Base-by-base conservation (phyloP, 768 basidiomycete species). In the Phylloporus sp. region DNA sequence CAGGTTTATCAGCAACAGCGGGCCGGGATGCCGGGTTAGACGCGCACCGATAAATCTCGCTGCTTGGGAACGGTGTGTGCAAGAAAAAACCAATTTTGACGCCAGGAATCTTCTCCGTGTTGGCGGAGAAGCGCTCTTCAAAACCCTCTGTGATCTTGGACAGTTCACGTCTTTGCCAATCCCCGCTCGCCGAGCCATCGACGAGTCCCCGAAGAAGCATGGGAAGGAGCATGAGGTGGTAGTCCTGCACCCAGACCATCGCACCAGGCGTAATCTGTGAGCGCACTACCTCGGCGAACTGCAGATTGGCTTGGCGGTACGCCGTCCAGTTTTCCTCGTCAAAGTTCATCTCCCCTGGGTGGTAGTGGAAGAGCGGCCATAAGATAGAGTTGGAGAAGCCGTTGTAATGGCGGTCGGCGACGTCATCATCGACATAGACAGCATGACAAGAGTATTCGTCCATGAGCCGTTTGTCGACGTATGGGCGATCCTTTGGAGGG, bases 301-400 rank as follows among this genome's bases (percentile, higher is more conserved):
- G 79, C 73, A 95, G 76, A 70, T 98, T 99, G 41, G 95, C 95
- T 70, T 97, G 93, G 32, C 97, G 85, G 71, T 98, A 99, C 13
- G 93, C 97, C 47, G 86, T 82, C 97, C 97, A 99, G 68, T 98
- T 91, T 66, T 91, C 91, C 74, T 97, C 93, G 70, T 97, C 95
- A 65, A 99, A 99, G 72, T 93, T 95, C 94, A 99, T 98, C 74
- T 98, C 97, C 57, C 95, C 95, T 8, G 97, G 97, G 70, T 98
- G 95, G 72, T 97, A 99, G 70, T 99, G 97, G 80, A 99, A 97
- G 42, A 99, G 77, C 3, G 97, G 97, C 97, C 97, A 99, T 45
- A 99, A 84, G 72, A 99, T 98, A 48, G 95, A 97, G 75, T 99
- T 99, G 61, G 95, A 95, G 80, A 99, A 98, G 50, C 97, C 92